Percentiles rank a stretch among this genome's conserved stretches.
Evolutionary conservation across 805 yeast species (phyloP).

Genomic region (Kuraishia hungarica): DNA sequence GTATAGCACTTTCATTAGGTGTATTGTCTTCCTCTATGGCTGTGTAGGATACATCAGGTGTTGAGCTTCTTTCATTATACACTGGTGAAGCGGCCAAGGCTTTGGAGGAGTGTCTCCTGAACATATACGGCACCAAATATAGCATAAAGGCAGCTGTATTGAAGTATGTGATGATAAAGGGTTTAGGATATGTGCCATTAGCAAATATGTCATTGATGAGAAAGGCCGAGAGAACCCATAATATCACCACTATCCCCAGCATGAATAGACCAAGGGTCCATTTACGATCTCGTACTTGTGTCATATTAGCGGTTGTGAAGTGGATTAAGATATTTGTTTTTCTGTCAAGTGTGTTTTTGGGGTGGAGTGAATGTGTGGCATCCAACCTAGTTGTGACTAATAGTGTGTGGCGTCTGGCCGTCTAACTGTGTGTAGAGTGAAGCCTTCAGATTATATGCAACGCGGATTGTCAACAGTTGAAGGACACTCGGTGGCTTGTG

Average conservation of each 20-base stretch:
- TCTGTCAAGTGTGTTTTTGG: too few relatives aligned
- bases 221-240: slow-evolving; percentile 91
- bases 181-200: slow-evolving; percentile 62
- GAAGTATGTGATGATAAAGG: slow-evolving; percentile 85
- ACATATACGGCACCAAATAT: slow-evolving; percentile 57
- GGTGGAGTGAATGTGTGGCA: too few relatives aligned
- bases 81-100: slow-evolving; percentile 6
- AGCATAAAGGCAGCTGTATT: slow-evolving; percentile 81
- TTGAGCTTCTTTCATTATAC: slow-evolving; percentile 4
- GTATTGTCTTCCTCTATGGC: not conserved
- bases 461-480: too few relatives aligned
- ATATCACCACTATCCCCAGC: slow-evolving; percentile 64
- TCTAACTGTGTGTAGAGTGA: too few relatives aligned
- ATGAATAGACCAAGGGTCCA: slow-evolving; percentile 79
- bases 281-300: slow-evolving; percentile 12
- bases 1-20: not conserved
- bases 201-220: slow-evolving; percentile 68
- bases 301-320: not conserved
- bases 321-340: not conserved
- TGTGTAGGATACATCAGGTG: not conserved
- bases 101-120: not conserved
- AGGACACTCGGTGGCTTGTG: too few relatives aligned
- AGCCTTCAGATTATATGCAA: too few relatives aligned
- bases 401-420: too few relatives aligned
- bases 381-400: too few relatives aligned